Evolutionary conservation across 306 rosid genomes (phyloP).

Genomic region (Citrullus amarus): DNA sequence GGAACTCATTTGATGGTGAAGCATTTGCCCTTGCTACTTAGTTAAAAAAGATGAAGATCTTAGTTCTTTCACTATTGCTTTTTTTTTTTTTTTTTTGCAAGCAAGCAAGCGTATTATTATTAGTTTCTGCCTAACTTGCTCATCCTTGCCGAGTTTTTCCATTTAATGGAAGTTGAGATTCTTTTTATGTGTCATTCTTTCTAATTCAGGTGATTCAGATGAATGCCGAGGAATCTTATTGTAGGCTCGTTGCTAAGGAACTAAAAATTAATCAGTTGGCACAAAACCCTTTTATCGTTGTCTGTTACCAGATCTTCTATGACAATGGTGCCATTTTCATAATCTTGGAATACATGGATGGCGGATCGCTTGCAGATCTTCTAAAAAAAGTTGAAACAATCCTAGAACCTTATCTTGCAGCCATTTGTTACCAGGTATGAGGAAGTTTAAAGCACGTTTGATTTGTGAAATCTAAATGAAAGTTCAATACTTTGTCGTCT

Average conservation of each 20-base stretch:
- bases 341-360: conserved; percentile 98
- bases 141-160: conserved; percentile 19
- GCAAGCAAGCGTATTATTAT: no score
- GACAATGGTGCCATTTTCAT: conserved; percentile 74
- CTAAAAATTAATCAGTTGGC: conserved; percentile 88
- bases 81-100: not conserved
- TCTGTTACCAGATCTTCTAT: conserved; percentile 81
- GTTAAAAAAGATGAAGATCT: not conserved
- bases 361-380: conserved; percentile 91
- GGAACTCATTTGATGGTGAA: not conserved
- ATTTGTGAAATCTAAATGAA: not conserved
- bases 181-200: conserved; percentile 12
- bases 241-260: conserved; percentile 73
- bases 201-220: conserved; percentile 68
- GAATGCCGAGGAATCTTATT: conserved; percentile 67
- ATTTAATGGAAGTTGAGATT: not conserved
- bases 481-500: conserved; percentile 7
- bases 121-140: no score
- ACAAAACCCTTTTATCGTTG: conserved; percentile 76
- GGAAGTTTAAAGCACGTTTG: conserved; percentile 1
- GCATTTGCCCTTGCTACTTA: not conserved
- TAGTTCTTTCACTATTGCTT: not conserved
- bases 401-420: conserved; percentile 72
- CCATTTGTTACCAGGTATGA: conserved; percentile 79
- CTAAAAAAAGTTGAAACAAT: conserved; percentile 66